Evolutionary conservation across 768 basidiomycete genomes (phyloP), one percentile per base, ranked within the genome.

Genomic region (Russula sp.): DNA sequence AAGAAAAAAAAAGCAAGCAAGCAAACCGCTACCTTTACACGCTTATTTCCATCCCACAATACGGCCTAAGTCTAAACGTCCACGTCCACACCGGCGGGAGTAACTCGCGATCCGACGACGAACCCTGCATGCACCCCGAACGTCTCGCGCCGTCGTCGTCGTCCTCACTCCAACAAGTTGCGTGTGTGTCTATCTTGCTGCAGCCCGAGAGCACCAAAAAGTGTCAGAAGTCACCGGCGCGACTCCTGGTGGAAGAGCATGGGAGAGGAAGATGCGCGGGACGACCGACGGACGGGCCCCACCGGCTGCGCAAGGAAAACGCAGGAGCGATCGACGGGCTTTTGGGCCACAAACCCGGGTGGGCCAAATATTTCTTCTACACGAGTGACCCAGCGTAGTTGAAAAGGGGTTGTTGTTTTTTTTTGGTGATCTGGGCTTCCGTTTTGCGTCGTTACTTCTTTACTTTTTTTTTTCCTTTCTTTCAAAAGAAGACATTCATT

Each of bases 221-320:
- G 25, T 29, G 25, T 29, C 25, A n/a, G n/a, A n/a, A n/a, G n/a
- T 73, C 68, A 0, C 61, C 67, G 65, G 67, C 7, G 50, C 32
- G 1, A 81, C 65, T 1, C 77, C 77, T 29, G 20, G 20, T 72
- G 68, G 68, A 79, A 81, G 2, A 80, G 65, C 78, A 81, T 79
- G 25, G 25, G 3, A 29, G 25, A 29, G 25, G 65, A 81, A 80
- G 13, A 81, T 70, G 7, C 77, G 76, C 0, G 73, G 75, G 7
- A 79, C 70, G 49, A 77, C n/a, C n/a, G n/a, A n/a, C n/a, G n/a
- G n/a, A n/a, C n/a, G n/a, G n/a, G n/a, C n/a, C n/a, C n/a, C n/a
- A n/a, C n/a, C n/a, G n/a, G n/a, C n/a, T n/a, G 79, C 2, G 77
- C 72, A 5, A 81, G 45, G 69, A 81, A 81, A 81, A 5, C 78